Percentiles rank a stretch among this genome's conserved stretches.
These are phyloP conservation scores for Yarrowia sp. DNA, from an alignment of 805 yeast species.

Conservation along the genomic window DNA sequence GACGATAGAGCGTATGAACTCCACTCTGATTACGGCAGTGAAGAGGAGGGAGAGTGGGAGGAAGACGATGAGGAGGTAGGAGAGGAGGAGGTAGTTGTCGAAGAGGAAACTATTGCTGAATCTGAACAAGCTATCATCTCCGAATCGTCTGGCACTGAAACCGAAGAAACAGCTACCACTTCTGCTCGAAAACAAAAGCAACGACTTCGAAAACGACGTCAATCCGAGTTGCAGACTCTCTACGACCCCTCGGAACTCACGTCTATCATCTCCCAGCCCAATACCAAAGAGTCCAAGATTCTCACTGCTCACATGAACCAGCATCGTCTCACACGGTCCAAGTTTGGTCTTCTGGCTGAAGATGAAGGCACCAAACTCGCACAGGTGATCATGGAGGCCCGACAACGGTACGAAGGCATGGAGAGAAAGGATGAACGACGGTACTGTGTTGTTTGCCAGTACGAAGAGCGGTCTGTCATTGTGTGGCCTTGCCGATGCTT, in stretches of 20 bases:
- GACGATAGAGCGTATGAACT: conserved; percentile 12
- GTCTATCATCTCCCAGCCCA: conserved; percentile 27
- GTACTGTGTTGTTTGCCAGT: conserved; percentile 81
- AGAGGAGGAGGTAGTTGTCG: neutral
- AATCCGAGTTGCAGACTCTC: conserved; percentile 13
- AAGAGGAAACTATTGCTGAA: no score
- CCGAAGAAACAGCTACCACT: neutral
- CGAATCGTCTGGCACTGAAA: conserved; percentile 6
- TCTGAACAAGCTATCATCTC: neutral
- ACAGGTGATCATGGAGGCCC: conserved; percentile 30
- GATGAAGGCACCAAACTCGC: conserved; percentile 26
- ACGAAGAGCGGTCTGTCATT: conserved; percentile 73
- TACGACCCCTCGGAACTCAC: conserved; percentile 34
- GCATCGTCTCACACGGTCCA: conserved; percentile 28
- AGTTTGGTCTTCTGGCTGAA: conserved; percentile 1
- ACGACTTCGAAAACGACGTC: conserved; percentile 4
- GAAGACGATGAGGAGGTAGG: neutral
- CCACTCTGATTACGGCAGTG: conserved; percentile 19
- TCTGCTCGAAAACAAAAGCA: neutral
- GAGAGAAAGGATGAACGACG: conserved; percentile 30
- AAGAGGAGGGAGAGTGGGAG: neutral
- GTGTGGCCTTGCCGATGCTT: conserved; percentile 95
- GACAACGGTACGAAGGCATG: conserved; percentile 29
- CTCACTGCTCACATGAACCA: conserved; percentile 36
- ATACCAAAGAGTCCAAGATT: conserved; percentile 27